phyloP scores from a whole-genome alignment of 2,329 filamentous ascomycete species.

The Nannizziopsis arthrosporioides region DNA sequence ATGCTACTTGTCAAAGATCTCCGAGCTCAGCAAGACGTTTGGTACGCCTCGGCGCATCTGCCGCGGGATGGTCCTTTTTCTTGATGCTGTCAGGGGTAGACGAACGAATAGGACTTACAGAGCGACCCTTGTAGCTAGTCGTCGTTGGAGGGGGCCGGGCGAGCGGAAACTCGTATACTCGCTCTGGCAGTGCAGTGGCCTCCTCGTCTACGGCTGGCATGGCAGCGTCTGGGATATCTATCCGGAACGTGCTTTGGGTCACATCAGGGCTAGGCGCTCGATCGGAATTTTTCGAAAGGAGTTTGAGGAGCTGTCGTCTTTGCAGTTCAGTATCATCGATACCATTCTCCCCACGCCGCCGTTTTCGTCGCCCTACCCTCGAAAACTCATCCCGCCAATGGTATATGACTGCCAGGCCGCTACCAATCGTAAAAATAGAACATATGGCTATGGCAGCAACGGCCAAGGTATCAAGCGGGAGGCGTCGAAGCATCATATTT shows the following conservation, averaged over 20 bases:
- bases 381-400: constrained; percentile 8
- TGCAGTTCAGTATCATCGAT: constrained; percentile 29
- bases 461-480: constrained; percentile 22
- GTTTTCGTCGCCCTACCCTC: neutral
- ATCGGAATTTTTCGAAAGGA: constrained; percentile 23
- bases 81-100: constrained; percentile 2
- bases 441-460: constrained; percentile 22
- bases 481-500: constrained; percentile 23
- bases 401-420: constrained; percentile 21
- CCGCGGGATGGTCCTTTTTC: neutral
- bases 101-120: neutral
- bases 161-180: constrained; percentile 11
- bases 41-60: neutral
- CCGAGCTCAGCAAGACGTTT: constrained; percentile 11
- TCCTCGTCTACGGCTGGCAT: constrained; percentile 15
- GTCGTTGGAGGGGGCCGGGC: constrained; percentile 8
- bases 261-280: constrained; percentile 21
- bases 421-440: constrained; percentile 21
- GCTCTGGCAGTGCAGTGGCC: constrained; percentile 14
- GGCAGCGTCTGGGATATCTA: constrained; percentile 20
- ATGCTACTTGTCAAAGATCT: constrained; percentile 7
- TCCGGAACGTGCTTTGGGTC: constrained; percentile 21
- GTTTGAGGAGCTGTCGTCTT: constrained; percentile 30
- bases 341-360: constrained; percentile 11
- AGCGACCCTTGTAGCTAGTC: constrained; percentile 1